These are phyloP conservation scores for Wickerhamomyces xylosicus DNA, from an alignment of 805 yeast genomes.

Conservation along the genomic window DNA sequence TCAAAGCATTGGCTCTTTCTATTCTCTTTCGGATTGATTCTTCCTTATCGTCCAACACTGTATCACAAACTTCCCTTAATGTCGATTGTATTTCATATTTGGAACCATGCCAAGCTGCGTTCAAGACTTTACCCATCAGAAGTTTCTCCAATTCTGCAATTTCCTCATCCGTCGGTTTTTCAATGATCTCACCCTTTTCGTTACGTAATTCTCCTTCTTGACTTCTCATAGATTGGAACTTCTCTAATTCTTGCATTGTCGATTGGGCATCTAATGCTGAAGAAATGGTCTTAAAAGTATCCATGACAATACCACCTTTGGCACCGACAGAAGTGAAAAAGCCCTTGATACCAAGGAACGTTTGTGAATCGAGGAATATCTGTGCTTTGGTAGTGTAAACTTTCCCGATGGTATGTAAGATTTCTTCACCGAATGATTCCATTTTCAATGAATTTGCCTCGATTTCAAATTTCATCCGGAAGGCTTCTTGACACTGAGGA, in stretches of 20 bases:
- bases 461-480: slow-evolving; percentile 38
- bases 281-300: slow-evolving; percentile 72
- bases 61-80: slow-evolving; percentile 74
- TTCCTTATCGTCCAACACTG: slow-evolving; percentile 57
- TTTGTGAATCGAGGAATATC: slow-evolving; percentile 63
- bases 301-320: slow-evolving; percentile 73
- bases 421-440: slow-evolving; percentile 91
- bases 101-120: slow-evolving; percentile 94
- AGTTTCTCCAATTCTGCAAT: slow-evolving; percentile 72
- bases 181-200: slow-evolving; percentile 39
- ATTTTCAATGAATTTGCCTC: slow-evolving; percentile 78
- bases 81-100: slow-evolving; percentile 75
- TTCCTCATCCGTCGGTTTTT: slow-evolving; percentile 49
- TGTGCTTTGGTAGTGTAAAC: slow-evolving; percentile 69
- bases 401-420: slow-evolving; percentile 74
- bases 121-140: slow-evolving; percentile 80
- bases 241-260: slow-evolving; percentile 63
- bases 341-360: slow-evolving; percentile 80
- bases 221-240: slow-evolving; percentile 51
- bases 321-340: slow-evolving; percentile 74
- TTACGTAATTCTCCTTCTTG: slow-evolving; percentile 42
- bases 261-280: slow-evolving; percentile 84
- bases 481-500: slow-evolving; percentile 13
- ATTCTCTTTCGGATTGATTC: slow-evolving; percentile 52
- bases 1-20: slow-evolving; percentile 71